Conservation (phyloP, 2,329 filamentous ascomycete genomes). For the Penicillium sclerotiorum region DNA sequence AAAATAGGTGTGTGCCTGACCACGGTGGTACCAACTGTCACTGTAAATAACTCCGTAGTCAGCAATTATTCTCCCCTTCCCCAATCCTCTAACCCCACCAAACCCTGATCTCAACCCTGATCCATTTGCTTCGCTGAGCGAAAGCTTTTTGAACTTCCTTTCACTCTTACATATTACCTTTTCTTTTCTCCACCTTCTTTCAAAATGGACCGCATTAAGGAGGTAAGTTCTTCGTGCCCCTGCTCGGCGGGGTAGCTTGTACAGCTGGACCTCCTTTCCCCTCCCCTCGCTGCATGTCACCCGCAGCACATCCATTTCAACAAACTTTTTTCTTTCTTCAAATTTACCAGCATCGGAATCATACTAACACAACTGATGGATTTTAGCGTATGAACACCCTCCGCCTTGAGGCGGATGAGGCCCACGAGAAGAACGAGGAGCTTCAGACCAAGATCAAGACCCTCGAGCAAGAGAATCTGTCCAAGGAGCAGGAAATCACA, state of each 20-base stretch:
- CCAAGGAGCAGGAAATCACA: conserved; percentile 97
- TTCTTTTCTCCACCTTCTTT: conserved; percentile 30
- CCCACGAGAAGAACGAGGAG: conserved; percentile 79
- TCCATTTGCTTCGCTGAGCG: conserved; percentile 41
- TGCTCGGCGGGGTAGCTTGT: conserved; percentile 44
- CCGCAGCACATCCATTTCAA: conserved; percentile 7
- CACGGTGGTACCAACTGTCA: background rate
- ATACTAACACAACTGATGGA: no score
- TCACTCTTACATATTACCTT: conserved; percentile 31
- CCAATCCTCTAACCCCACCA: conserved; percentile 23
- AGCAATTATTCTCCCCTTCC: conserved; percentile 18
- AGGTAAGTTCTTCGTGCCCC: conserved; percentile 62
- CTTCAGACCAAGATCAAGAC: conserved; percentile 82
- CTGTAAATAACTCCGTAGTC: conserved; percentile 3
- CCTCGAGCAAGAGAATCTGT: conserved; percentile 90
- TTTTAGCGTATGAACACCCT: conserved; percentile 98
- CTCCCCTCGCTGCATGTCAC: conserved; percentile 21
- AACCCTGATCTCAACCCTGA: conserved; percentile 17
- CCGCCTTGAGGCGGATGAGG: conserved; percentile 90
- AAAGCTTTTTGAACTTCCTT: conserved; percentile 38
- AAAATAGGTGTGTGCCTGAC: conserved; percentile 3
- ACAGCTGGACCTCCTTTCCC: conserved; percentile 27
- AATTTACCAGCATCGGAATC: no score
- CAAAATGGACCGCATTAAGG: conserved; percentile 86
- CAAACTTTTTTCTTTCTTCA: conserved; percentile 5